Base-by-base conservation (phyloP, 768 basidiomycete genomes). In the Mycena sanguinolenta region DNA sequence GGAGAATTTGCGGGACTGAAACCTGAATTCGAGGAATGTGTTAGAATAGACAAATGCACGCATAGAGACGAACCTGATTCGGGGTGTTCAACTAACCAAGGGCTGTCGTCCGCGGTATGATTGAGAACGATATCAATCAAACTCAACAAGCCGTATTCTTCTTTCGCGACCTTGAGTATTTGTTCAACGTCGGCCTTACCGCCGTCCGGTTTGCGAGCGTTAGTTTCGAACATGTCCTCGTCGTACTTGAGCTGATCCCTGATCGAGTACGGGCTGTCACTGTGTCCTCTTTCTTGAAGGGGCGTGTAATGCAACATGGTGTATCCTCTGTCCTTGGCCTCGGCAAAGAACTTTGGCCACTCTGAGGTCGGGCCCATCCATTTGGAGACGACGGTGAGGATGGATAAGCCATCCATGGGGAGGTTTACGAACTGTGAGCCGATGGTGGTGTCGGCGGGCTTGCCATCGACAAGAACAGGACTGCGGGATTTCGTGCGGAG, bases 231-330 rank as follows among this genome's bases (percentile, higher is more conserved):
- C 74, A 97, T 84, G 38, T 87, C 85, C n/a, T 88, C 84, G 70
- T 97, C 96, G 75, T 96, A 98, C 46, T 82, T 87, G 63, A 90
- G 83, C 82, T 99, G 98, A 78, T 97, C 90, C 63, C 89, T 89
- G 76, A 99, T 96, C 21, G 95, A 97, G 80, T 98, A 99, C 0
- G 98, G 98, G 74, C 95, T 96, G 70, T 94, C 88, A 72, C 93
- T 95, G 72, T 90, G 88, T 25, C 98, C 98, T 38, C 97, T 86
- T 78, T 94, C 92, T 81, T 99, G 97, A 8, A 99, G 84, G 0
- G 98, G 98, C 0, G 97, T 94, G 85, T 93, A 99, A 77, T 99
- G 98, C 50, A 99, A 83, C 95, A 99, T 98, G 60, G 97, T 99
- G 84, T 99, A 99, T 1, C 98, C 97, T 57, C 97, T 86, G 62